Percentiles rank a stretch among this genome's conserved stretches.
phyloP scores from a whole-genome alignment of 768 basidiomycete genomes.

The Leccinum sublutescens region DNA sequence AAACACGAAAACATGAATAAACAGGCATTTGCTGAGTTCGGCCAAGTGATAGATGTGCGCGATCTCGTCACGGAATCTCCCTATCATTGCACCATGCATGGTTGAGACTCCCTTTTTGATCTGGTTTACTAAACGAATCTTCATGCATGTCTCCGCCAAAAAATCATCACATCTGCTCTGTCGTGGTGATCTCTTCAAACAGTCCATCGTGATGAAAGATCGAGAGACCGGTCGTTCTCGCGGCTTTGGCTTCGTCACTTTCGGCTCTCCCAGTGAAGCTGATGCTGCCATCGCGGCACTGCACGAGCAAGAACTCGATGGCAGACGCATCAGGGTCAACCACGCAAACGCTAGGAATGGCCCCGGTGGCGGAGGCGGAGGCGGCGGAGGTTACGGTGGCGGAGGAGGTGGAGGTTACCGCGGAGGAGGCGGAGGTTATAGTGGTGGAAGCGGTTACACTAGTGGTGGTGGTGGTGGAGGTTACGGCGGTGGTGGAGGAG shows the following conservation, averaged over 20 bases:
- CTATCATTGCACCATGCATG: conserved; percentile 32
- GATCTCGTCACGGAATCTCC: conserved; percentile 29
- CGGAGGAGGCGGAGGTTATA: too few species aligned
- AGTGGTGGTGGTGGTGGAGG: too few species aligned
- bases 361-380: conserved; percentile 13
- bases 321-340: conserved; percentile 55
- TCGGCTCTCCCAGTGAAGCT: conserved; percentile 33
- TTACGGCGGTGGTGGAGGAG: too few species aligned
- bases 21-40: conserved; percentile 44
- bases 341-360: conserved; percentile 25
- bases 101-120: conserved; percentile 25
- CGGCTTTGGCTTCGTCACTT: conserved; percentile 57
- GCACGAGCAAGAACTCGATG: conserved; percentile 55
- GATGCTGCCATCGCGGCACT: conserved; percentile 43
- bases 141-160: conserved; percentile 20
- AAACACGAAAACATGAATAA: background rate
- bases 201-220: conserved; percentile 43
- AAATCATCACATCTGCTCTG: conserved; percentile 5
- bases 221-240: conserved; percentile 57
- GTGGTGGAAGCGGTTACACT: too few species aligned
- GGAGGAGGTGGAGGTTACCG: too few species aligned
- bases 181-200: conserved; percentile 9
- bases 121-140: conserved; percentile 29
- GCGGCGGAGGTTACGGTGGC: too few species aligned
- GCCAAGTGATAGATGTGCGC: conserved; percentile 52